A percentile compares a stretch with the other conserved stretches of the same genome.
phyloP scores from a whole-genome alignment of 352 stramenopile genomes.

The Phytophthora vignae region DNA sequence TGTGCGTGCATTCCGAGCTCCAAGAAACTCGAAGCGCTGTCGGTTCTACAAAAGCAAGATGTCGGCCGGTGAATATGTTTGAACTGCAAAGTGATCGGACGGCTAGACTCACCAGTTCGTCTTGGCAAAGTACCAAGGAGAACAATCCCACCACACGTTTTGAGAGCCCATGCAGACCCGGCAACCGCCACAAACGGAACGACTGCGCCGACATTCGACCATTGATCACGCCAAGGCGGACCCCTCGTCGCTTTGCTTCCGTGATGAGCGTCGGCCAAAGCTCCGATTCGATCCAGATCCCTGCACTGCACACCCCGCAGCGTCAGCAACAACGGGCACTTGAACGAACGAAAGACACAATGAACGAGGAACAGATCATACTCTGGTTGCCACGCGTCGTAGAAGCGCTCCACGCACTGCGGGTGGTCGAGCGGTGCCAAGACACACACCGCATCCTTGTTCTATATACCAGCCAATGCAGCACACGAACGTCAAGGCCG shows the following conservation, averaged over 20 bases:
- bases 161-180: slow-evolving; percentile 35
- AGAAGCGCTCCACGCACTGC: slow-evolving; percentile 61
- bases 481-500: not conserved
- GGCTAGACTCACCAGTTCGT: slow-evolving; percentile 46
- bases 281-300: slow-evolving; percentile 84
- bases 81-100: not conserved
- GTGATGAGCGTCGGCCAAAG: slow-evolving; percentile 80
- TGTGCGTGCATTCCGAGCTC: slow-evolving; percentile 36
- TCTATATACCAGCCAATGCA: slow-evolving; percentile 16
- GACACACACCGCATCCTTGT: slow-evolving; percentile 46
- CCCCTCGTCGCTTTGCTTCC: slow-evolving; percentile 53
- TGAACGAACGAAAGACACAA: not conserved
- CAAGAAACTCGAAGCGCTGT: slow-evolving; percentile 55
- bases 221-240: slow-evolving; percentile 73
- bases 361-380: slow-evolving; percentile 25
- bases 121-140: slow-evolving; percentile 73
- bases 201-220: slow-evolving; percentile 67
- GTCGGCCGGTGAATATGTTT: not conserved
- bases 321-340: not conserved
- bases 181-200: slow-evolving; percentile 59
- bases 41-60: slow-evolving; percentile 44
- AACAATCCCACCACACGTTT: slow-evolving; percentile 44
- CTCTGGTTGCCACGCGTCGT: slow-evolving; percentile 68
- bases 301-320: slow-evolving; percentile 41
- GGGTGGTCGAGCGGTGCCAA: slow-evolving; percentile 76